Evolutionary conservation across 1,139 yeast species (phyloP), one percentile per base, ranked within the genome.

Genomic region (Barnettozyma hawaiiensis): DNA sequence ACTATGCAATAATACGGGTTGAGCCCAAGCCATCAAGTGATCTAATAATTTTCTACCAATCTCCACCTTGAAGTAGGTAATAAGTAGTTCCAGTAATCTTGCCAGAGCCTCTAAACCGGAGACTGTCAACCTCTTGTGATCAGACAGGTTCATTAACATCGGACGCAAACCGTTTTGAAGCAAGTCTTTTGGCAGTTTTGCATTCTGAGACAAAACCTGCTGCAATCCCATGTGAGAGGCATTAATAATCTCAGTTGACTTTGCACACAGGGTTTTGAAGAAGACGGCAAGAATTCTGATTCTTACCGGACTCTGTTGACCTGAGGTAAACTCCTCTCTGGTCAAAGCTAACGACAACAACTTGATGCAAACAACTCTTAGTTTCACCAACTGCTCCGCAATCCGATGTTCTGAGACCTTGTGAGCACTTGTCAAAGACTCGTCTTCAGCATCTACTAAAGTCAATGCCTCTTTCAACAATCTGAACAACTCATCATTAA

Each of bases 1-100:
- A 51, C 76, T 76, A 40, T 85, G 76, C 39, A 94, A 65, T 1
- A 85, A 78, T 37, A 77, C 76, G 7, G 95, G 87, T 52, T 87
- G 94, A 0, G 97, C 96, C 96, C 97, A 90, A 0, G 97, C 96
- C 75, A 83, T 85, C 52, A 92, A 69, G 63, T 94, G 98, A 57
- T 94, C 98, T 24, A 94, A 71, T 43, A 94, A 69, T 57, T 94
- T 94, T 44, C 90, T 76, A 27, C 99, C 99, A 52, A 94, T 92
- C 62, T 94, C 99, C 19, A 92, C 97, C 60, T 95, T 84, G 69
- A 94, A 94, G 57, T 94, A 92, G 3, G 95, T 86, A 31, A 92
- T 89, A 53, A 94, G 70, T 21, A 94, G 69, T 57, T 92, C 97
- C 42, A 94, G 70, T 27, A 94, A 70, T 40, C 95, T 72, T 1